Percentiles rank a stretch among this genome's conserved stretches.
Conservation (phyloP, 2,329 filamentous ascomycete genomes). For the Epichloe gansuensis region DNA sequence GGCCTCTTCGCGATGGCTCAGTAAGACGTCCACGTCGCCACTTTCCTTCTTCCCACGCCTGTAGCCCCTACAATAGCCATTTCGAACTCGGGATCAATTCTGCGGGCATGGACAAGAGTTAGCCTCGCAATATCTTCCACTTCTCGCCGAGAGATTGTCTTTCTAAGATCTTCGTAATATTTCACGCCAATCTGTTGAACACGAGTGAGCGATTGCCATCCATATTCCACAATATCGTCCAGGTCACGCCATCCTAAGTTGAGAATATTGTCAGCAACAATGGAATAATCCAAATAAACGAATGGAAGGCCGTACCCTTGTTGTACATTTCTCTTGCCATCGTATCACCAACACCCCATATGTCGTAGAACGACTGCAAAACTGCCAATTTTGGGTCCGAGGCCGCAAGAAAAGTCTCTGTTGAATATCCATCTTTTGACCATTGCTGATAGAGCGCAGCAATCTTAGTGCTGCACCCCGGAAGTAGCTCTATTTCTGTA, state of each 20-base stretch:
- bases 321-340: constrained; percentile 75
- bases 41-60: constrained; percentile 61
- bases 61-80: constrained; percentile 68
- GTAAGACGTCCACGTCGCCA: constrained; percentile 76
- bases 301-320: constrained; percentile 27
- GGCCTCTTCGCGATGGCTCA: constrained; percentile 63
- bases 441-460: constrained; percentile 69
- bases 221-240: constrained; percentile 74
- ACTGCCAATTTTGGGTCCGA: constrained; percentile 51
- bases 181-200: constrained; percentile 92
- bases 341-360: constrained; percentile 82
- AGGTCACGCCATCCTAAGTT: constrained; percentile 59
- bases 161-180: constrained; percentile 75
- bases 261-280: not conserved
- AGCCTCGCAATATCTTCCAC: constrained; percentile 55
- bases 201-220: constrained; percentile 62
- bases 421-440: constrained; percentile 44
- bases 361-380: constrained; percentile 63
- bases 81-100: constrained; percentile 42
- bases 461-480: constrained; percentile 73
- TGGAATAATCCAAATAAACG: no score
- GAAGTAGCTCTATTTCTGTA: constrained; percentile 45
- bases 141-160: constrained; percentile 59
- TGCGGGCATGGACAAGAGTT: constrained; percentile 55
- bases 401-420: constrained; percentile 52